These are phyloP conservation scores for Pseudocercospora fijiensis DNA, from an alignment of 2,329 filamentous ascomycete genomes.

Conservation along the genomic window DNA sequence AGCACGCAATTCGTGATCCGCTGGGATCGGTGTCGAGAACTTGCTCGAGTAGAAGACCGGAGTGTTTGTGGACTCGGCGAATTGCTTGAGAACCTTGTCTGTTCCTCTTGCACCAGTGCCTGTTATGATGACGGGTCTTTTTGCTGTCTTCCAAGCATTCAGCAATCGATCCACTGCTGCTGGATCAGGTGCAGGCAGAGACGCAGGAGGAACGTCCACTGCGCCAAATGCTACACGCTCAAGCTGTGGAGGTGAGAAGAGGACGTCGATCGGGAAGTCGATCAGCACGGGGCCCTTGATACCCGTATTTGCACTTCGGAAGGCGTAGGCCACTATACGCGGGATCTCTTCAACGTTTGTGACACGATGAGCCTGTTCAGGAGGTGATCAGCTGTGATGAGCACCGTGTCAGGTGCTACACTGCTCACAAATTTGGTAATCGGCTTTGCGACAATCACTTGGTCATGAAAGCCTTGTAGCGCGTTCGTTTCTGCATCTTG, in stretches of 20 bases:
- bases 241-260: conserved; percentile 45
- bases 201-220: conserved; percentile 39
- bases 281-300: conserved; percentile 44
- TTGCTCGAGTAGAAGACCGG: conserved; percentile 47
- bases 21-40: conserved; percentile 34
- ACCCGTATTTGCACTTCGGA: conserved; percentile 37
- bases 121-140: conserved; percentile 45
- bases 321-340: conserved; percentile 46
- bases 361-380: conserved; percentile 40
- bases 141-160: conserved; percentile 37
- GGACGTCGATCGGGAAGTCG: conserved; percentile 44
- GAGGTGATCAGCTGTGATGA: background rate
- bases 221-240: conserved; percentile 45
- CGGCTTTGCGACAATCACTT: conserved; percentile 46
- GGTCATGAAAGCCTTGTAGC: conserved; percentile 50
- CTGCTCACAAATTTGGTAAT: conserved; percentile 45
- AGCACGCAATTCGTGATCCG: conserved; percentile 39
- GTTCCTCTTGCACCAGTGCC: conserved; percentile 42
- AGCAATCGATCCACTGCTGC: conserved; percentile 39
- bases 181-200: conserved; percentile 41
- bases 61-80: conserved; percentile 40
- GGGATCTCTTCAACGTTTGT: conserved; percentile 49
- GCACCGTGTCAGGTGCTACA: background rate
- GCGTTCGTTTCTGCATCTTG: conserved; percentile 50
- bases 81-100: conserved; percentile 32